These are phyloP conservation scores for Camellia granthamiana DNA, from an alignment of 148 eudicot species.

Conservation along the genomic window DNA sequence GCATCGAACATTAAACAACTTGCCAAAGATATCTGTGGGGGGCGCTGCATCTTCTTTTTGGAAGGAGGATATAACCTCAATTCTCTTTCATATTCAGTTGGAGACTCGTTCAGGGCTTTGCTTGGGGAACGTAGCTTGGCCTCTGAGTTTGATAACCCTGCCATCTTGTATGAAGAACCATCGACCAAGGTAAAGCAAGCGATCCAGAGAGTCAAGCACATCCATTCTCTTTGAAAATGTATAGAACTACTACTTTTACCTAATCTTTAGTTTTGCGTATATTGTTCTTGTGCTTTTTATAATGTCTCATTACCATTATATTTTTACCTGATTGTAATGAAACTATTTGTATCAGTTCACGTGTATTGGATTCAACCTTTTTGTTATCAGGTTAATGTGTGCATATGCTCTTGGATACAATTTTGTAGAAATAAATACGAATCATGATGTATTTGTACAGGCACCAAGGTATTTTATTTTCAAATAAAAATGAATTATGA, in stretches of 20 bases:
- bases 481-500: no score
- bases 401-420: background rate
- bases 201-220: constrained; percentile 58
- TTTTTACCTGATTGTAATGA: background rate
- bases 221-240: constrained; percentile 64
- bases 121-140: constrained; percentile 82
- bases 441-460: no score
- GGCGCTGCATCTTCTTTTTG: constrained; percentile 91
- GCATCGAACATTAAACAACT: constrained; percentile 69
- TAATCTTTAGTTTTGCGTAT: no score
- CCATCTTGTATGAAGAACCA: constrained; percentile 81
- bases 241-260: background rate
- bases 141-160: constrained; percentile 60
- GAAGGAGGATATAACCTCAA: constrained; percentile 94
- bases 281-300: no score
- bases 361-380: no score
- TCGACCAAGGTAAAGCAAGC: constrained; percentile 66
- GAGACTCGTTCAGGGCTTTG: constrained; percentile 84
- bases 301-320: background rate
- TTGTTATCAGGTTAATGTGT: background rate
- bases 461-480: no score
- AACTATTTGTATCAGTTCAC: background rate
- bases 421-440: background rate
- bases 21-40: constrained; percentile 78
- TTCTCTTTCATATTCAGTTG: constrained; percentile 77